Evolutionary conservation across 768 basidiomycete species (phyloP).

Genomic region (Lentinula detonsa): DNA sequence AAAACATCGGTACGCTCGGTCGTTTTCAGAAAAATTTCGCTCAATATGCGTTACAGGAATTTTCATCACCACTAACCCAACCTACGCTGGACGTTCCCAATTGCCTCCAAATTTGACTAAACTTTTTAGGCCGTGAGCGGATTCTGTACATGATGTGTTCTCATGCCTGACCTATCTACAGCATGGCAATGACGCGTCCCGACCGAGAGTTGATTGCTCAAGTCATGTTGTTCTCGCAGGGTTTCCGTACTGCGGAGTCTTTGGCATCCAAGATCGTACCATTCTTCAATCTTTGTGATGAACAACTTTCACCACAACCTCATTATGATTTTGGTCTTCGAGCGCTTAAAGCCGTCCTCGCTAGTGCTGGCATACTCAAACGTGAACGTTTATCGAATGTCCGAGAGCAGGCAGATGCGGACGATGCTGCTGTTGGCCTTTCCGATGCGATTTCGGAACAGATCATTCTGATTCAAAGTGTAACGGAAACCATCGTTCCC

Average conservation of each 20-base stretch:
- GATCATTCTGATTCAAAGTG: slow-evolving; percentile 96
- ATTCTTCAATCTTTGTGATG: slow-evolving; percentile 98
- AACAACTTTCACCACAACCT: slow-evolving; percentile 93
- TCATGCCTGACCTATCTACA: slow-evolving; percentile 24
- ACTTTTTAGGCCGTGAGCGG: slow-evolving; percentile 82
- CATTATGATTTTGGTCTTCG: slow-evolving; percentile 99
- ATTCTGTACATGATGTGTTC: background rate
- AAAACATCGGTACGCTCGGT: slow-evolving; percentile 69
- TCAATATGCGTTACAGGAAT: slow-evolving; percentile 50
- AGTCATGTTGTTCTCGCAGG: slow-evolving; percentile 99
- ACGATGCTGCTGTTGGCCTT: slow-evolving; percentile 41
- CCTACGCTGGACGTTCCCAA: slow-evolving; percentile 95
- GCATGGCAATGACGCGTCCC: slow-evolving; percentile 99
- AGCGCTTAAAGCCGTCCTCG: slow-evolving; percentile 92
- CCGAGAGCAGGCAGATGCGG: slow-evolving; percentile 30
- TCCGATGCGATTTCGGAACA: slow-evolving; percentile 83
- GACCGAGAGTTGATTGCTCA: slow-evolving; percentile 98
- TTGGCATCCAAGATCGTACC: slow-evolving; percentile 99
- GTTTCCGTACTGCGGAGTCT: slow-evolving; percentile 95
- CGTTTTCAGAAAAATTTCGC: background rate
- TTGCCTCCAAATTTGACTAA: slow-evolving; percentile 86
- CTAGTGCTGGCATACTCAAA: slow-evolving; percentile 96
- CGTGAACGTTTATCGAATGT: slow-evolving; percentile 69
- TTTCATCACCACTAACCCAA: slow-evolving; percentile 99
- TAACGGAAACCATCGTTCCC: slow-evolving; percentile 97